phyloP scores from a whole-genome alignment of 495 filamentous ascomycete genomes.

The Penicillium paradoxum region DNA sequence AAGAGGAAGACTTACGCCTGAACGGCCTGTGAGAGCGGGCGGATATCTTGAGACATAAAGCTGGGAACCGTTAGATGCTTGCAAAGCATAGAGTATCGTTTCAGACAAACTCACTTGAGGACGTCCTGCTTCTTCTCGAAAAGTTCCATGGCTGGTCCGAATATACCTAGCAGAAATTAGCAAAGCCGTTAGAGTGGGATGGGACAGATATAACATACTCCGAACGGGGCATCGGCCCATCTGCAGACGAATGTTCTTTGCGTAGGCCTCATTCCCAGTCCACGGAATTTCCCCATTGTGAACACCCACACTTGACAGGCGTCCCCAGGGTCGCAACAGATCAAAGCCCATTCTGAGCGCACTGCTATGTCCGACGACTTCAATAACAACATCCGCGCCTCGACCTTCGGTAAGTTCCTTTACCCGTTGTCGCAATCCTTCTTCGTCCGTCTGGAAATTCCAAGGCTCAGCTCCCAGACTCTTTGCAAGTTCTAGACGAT shows the following conservation, averaged over 20 bases:
- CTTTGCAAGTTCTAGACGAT: constrained; percentile 65
- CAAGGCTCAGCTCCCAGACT: constrained; percentile 72
- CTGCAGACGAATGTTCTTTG: constrained; percentile 81
- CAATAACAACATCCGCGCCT: constrained; percentile 81
- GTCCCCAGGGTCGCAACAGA: constrained; percentile 77
- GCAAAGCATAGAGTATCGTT: not conserved
- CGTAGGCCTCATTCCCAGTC: constrained; percentile 79
- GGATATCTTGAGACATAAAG: constrained; percentile 36
- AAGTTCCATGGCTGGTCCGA: constrained; percentile 60
- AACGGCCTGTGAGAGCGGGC: constrained; percentile 32
- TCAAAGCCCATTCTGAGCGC: constrained; percentile 79
- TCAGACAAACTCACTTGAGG: constrained; percentile 21
- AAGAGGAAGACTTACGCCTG: constrained; percentile 23
- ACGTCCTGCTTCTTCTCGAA: constrained; percentile 50
- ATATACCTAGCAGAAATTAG: constrained; percentile 22
- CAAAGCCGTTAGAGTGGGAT: not conserved
- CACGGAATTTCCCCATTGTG: constrained; percentile 88
- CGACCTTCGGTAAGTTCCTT: constrained; percentile 70
- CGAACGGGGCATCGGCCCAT: constrained; percentile 88
- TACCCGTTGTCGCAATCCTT: constrained; percentile 52
- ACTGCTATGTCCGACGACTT: constrained; percentile 75
- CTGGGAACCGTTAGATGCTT: constrained; percentile 17
- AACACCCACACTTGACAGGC: constrained; percentile 78
- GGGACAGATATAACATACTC: constrained; percentile 12
- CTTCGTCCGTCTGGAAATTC: constrained; percentile 64